A percentile compares a stretch with the other conserved stretches of the same genome.
Conservation (phyloP, 2,329 filamentous ascomycete genomes). For the Penicillium sp. region DNA sequence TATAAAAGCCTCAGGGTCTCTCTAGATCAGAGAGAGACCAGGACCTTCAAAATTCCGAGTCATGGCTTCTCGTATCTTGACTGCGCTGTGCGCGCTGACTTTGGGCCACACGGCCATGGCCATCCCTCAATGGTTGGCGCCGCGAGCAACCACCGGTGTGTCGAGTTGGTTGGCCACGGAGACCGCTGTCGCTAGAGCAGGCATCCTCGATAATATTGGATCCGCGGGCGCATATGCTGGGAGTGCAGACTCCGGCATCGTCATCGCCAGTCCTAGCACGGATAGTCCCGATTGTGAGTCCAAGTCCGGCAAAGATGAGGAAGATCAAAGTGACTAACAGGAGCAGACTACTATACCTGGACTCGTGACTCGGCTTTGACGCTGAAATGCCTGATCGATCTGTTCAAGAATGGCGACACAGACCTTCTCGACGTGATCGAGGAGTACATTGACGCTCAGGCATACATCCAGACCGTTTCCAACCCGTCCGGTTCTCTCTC, state of each 20-base stretch:
- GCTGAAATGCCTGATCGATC: slow-evolving; percentile 68
- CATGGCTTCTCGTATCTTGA: slow-evolving; percentile 21
- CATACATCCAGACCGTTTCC: slow-evolving; percentile 63
- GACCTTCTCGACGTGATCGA: slow-evolving; percentile 62
- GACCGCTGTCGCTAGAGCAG: slow-evolving; percentile 50
- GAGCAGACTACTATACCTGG: slow-evolving; percentile 78
- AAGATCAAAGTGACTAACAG: not conserved
- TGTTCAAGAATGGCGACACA: slow-evolving; percentile 62
- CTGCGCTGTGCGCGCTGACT: slow-evolving; percentile 21
- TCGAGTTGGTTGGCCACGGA: slow-evolving; percentile 39
- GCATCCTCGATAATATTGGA: slow-evolving; percentile 57
- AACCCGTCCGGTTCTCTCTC: slow-evolving; percentile 66
- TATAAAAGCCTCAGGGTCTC: slow-evolving; percentile 11
- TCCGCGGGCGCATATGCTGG: slow-evolving; percentile 49
- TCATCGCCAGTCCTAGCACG: slow-evolving; percentile 52
- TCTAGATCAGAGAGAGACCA: not conserved
- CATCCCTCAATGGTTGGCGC: slow-evolving; percentile 12
- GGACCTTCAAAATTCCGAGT: not conserved
- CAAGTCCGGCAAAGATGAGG: slow-evolving; percentile 20
- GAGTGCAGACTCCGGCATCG: slow-evolving; percentile 52
- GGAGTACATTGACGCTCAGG: slow-evolving; percentile 68
- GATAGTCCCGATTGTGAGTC: slow-evolving; percentile 52
- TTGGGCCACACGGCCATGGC: slow-evolving; percentile 20
- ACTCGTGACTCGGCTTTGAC: slow-evolving; percentile 71
- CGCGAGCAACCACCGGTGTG: slow-evolving; percentile 20